Conservation (phyloP, 805 yeast species). For the Tetrapisispora nanseiensis region DNA sequence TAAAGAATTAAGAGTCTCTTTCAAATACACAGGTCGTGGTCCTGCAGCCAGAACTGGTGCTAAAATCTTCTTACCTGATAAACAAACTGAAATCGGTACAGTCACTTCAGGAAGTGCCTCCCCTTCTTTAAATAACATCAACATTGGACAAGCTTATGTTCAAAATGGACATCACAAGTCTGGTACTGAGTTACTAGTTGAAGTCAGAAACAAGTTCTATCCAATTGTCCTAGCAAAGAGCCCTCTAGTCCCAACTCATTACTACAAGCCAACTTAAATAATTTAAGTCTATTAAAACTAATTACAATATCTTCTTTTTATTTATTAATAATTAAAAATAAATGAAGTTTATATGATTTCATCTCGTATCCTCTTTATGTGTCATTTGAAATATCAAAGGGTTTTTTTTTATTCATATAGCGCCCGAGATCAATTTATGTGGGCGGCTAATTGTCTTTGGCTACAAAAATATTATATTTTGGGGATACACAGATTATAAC, state of each 20-base stretch:
- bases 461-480: too few relatives aligned
- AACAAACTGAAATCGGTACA: constrained; percentile 41
- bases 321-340: too few relatives aligned
- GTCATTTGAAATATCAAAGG: too few relatives aligned
- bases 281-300: too few relatives aligned
- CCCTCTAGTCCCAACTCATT: constrained; percentile 74
- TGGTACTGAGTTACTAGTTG: constrained; percentile 63
- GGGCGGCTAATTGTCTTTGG: too few relatives aligned
- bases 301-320: neutral
- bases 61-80: constrained; percentile 50
- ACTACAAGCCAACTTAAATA: constrained; percentile 33
- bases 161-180: constrained; percentile 59
- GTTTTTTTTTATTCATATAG: too few relatives aligned
- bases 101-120: constrained; percentile 55
- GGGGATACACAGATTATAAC: too few relatives aligned
- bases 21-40: constrained; percentile 51
- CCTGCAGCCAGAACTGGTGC: constrained; percentile 88
- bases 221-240: constrained; percentile 68
- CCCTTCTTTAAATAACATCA: constrained; percentile 61
- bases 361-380: too few relatives aligned
- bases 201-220: constrained; percentile 75
- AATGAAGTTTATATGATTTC: too few relatives aligned
- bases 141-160: constrained; percentile 87
- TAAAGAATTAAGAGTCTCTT: constrained; percentile 62
- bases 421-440: too few relatives aligned